A percentile compares a stretch with the other conserved stretches of the same genome.
Evolutionary conservation across 306 rosid genomes (phyloP).

Genomic region (Pyrus communis): DNA sequence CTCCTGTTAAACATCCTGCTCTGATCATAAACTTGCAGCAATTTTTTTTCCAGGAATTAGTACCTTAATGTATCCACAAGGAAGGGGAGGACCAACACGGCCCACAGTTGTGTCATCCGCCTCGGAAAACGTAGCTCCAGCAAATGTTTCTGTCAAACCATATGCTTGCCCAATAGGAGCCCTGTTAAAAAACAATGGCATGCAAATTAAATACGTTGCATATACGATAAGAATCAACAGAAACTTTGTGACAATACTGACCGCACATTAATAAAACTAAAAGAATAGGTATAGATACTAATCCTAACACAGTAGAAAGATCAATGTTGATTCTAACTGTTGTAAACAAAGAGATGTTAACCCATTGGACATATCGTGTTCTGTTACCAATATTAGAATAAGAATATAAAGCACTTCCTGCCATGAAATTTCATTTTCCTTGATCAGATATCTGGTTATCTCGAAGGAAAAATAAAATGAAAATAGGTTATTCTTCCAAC

Average conservation of each 20-base stretch:
- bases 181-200: constrained; percentile 31
- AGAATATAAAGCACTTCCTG: background rate
- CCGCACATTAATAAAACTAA: background rate
- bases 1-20: background rate
- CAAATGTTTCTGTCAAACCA: constrained; percentile 97
- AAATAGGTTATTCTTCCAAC: background rate
- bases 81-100: constrained; percentile 95
- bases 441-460: too few species aligned
- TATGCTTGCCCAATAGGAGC: constrained; percentile 94
- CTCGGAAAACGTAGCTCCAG: constrained; percentile 88
- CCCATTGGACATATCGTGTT: background rate
- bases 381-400: background rate
- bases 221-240: background rate
- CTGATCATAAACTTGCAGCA: background rate
- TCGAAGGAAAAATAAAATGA: background rate
- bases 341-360: background rate
- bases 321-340: background rate
- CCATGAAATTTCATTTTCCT: background rate
- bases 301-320: background rate
- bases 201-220: background rate
- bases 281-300: background rate
- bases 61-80: constrained; percentile 78
- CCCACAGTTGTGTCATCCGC: constrained; percentile 79
- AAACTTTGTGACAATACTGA: background rate
- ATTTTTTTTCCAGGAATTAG: background rate